phyloP scores from a whole-genome alignment of 192 early-diverging fungal genomes.

The Jimgerdemannia lactiflua region DNA sequence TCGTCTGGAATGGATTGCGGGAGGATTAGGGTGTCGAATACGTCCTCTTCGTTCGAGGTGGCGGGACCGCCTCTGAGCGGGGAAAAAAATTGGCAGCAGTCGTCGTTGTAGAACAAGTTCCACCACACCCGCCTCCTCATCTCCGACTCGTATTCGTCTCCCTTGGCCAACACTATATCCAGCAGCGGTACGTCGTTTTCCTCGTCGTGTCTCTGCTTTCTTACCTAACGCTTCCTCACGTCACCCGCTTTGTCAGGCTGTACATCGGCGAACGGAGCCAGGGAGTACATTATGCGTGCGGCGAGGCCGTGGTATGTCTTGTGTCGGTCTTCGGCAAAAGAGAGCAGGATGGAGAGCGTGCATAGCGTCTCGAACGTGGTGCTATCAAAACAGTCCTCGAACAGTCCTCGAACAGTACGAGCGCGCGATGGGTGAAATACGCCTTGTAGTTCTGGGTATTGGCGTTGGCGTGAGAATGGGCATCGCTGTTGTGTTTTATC shows the following conservation, averaged over 20 bases:
- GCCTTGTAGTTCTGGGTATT: background rate
- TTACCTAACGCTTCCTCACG: too few species aligned
- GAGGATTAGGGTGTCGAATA: slow-evolving; percentile 1
- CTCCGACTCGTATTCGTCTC: slow-evolving; percentile 1
- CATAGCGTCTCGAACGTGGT: slow-evolving; percentile 11
- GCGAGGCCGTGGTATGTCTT: slow-evolving; percentile 1
- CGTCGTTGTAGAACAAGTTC: slow-evolving; percentile 20
- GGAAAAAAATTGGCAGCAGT: slow-evolving; percentile 11
- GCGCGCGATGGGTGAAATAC: slow-evolving; percentile 6
- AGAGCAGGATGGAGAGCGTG: slow-evolving; percentile 15
- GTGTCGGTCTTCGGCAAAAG: slow-evolving; percentile 3
- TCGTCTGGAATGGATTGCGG: slow-evolving; percentile 7
- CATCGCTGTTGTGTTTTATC: background rate
- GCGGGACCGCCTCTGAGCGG: background rate
- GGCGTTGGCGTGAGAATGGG: background rate
- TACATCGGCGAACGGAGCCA: slow-evolving; percentile 4
- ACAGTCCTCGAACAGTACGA: slow-evolving; percentile 4
- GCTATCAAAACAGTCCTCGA: slow-evolving; percentile 13
- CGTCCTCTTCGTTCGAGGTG: too few species aligned
- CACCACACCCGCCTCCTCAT: slow-evolving; percentile 18
- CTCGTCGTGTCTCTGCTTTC: too few species aligned
- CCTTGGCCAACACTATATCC: background rate
- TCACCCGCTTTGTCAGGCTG: background rate
- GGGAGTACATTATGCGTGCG: slow-evolving; percentile 7
- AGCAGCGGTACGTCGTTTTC: background rate